A percentile compares a stretch with the other conserved stretches of the same genome.
phyloP scores from a whole-genome alignment of 2,329 filamentous ascomycete species.

The Cladosporium sp. region DNA sequence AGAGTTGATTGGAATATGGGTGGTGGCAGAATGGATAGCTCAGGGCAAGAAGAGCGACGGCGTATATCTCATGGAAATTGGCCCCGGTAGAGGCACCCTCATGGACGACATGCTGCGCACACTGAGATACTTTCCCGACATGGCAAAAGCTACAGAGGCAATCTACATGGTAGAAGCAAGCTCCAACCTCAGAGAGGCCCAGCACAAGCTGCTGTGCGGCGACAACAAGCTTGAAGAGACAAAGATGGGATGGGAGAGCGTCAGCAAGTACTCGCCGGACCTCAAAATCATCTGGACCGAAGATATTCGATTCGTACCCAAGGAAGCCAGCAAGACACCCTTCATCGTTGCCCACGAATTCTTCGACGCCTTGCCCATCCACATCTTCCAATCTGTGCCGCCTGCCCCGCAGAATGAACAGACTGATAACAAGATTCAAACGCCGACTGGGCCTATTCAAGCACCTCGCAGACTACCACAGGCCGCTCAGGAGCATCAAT shows the following conservation, averaged over 20 bases:
- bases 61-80: constrained; percentile 87
- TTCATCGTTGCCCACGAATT: constrained; percentile 98
- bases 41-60: constrained; percentile 69
- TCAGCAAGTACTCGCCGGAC: constrained; percentile 65
- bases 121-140: constrained; percentile 71
- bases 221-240: constrained; percentile 62
- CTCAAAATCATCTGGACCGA: constrained; percentile 82
- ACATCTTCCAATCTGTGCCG: constrained; percentile 76
- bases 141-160: constrained; percentile 71
- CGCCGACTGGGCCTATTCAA: constrained; percentile 45
- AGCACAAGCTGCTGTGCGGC: constrained; percentile 77
- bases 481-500: constrained; percentile 51
- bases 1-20: constrained; percentile 89
- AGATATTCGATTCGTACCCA: constrained; percentile 75
- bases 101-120: constrained; percentile 96
- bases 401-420: constrained; percentile 21
- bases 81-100: constrained; percentile 85
- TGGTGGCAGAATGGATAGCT: constrained; percentile 92
- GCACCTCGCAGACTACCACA: constrained; percentile 26
- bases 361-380: constrained; percentile 95
- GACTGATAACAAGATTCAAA: constrained; percentile 37
- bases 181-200: constrained; percentile 64
- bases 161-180: constrained; percentile 96
- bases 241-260: constrained; percentile 66
- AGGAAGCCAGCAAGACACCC: constrained; percentile 61